Evolutionary conservation across 345 rosid genomes (phyloP).

Genomic region (Firmiana major): DNA sequence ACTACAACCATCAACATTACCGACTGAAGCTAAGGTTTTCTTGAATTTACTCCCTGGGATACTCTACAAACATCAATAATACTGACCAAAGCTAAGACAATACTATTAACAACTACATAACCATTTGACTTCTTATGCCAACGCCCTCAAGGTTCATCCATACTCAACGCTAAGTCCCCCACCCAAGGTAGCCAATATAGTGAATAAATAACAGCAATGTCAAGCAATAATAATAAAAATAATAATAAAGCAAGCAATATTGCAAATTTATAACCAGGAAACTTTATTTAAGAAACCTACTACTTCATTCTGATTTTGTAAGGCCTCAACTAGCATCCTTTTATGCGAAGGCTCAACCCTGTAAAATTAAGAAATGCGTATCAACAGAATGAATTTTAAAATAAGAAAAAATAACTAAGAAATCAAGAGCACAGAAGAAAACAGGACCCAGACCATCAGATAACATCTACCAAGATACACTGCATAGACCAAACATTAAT

Average conservation of each 20-base stretch:
- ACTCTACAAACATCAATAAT: background rate
- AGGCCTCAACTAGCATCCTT: conserved; percentile 97
- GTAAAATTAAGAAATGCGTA: conserved; percentile 16
- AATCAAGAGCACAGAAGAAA: background rate
- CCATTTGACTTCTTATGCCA: background rate
- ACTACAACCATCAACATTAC: background rate
- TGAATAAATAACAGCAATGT: background rate
- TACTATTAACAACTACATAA: background rate
- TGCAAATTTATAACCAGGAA: background rate
- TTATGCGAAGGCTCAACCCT: conserved; percentile 99
- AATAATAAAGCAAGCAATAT: background rate
- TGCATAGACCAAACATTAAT: conserved; percentile 6
- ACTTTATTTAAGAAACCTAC: conserved; percentile 34
- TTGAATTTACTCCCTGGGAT: too few species aligned
- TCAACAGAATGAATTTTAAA: conserved; percentile 10
- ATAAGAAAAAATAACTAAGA: conserved; percentile 3
- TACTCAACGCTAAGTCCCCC: background rate
- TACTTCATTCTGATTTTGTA: conserved; percentile 98
- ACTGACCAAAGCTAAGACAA: background rate
- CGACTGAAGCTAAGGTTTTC: background rate
- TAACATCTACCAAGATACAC: background rate
- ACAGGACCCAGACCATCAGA: conserved; percentile 1
- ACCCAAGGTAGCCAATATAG: background rate
- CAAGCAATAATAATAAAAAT: too few species aligned
- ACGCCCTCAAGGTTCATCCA: background rate